Base-by-base conservation (phyloP, 2,329 filamentous ascomycete species). In the Aspergillus piperis region DNA sequence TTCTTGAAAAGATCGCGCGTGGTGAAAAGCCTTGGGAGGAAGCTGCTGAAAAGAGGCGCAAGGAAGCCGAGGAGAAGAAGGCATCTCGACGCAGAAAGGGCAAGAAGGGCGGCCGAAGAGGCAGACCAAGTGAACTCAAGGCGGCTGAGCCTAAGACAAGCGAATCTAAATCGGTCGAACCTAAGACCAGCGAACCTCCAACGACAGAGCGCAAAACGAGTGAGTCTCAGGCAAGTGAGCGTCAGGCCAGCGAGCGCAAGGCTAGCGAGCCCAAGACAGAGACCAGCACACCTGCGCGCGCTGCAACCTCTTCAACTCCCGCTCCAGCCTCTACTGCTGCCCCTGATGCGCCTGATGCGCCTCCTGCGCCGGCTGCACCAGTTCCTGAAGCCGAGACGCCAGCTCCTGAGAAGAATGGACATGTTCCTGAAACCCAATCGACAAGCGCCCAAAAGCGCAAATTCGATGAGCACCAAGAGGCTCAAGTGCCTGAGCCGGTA, bases 11-110 rank as follows among this genome's bases (percentile, higher is more conserved):
- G 59, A 89, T 97, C 59, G 85, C 83, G 19, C 86, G 84, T 44
- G 95, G 94, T 5, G 91, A 96, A 78, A 90, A 88, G 76, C 90
- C 92, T 0, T 98, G 95, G 95, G 89, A 93, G 72, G 85, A 85
- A 56, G 81, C 86, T 39, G 86, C 87, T 13, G 85, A 84, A 68
- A 81, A 79, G 54, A 84, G 88, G 67, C 86, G 89, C 68, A 84
- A 86, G 55, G 86, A 88, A 64, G 80, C 84, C 59, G 80, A 84
- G 57, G 80, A 76, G 78, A 84, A 76, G 79, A 83, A 76, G 82
- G 83, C 76, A 81, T 85, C 76, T 73, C 83, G 75, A 77, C 86
- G 82, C 77, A 86, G 80, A 78, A 84, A 82, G 66, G 78, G 79
- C 62, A 84, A 81, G 67, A 80, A 74, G 71, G 75, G 78, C 75